Conservation (phyloP, 306 rosid genomes). For the Quercus robur region DNA sequence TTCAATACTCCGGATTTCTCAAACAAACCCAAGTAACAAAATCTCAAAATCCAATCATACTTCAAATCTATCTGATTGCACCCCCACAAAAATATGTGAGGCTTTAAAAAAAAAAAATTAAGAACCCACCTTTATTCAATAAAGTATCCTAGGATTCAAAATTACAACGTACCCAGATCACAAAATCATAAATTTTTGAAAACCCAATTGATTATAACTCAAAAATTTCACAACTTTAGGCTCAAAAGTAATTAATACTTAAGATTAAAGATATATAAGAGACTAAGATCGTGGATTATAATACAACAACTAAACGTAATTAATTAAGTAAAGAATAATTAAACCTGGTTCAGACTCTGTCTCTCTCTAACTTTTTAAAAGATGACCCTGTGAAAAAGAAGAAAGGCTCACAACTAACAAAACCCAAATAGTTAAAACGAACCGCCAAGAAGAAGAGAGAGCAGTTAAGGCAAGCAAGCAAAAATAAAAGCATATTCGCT, state of each 20-base stretch:
- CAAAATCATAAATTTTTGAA: neutral
- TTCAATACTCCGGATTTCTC: constrained; percentile 10
- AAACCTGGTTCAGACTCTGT: neutral
- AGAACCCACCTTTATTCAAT: neutral
- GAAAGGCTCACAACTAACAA: neutral
- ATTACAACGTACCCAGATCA: constrained; percentile 17
- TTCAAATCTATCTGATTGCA: neutral
- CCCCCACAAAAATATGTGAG: constrained; percentile 18
- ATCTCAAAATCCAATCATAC: constrained; percentile 18
- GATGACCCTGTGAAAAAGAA: neutral
- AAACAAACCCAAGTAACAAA: constrained; percentile 1
- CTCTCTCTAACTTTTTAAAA: neutral
- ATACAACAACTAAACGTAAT: neutral
- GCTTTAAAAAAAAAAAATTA: neutral
- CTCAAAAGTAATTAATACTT: neutral
- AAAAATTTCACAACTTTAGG: neutral
- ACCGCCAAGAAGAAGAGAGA: constrained; percentile 20
- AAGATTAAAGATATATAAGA: neutral
- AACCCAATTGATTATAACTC: constrained; percentile 4
- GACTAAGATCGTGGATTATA: neutral
- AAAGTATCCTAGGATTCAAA: neutral
- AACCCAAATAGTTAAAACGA: constrained; percentile 7
- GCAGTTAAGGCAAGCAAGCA: constrained; percentile 4
- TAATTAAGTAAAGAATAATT: neutral
- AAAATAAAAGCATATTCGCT: constrained; percentile 47